phyloP scores from a whole-genome alignment of 2,329 filamentous ascomycete genomes.

The Claviceps sp. region DNA sequence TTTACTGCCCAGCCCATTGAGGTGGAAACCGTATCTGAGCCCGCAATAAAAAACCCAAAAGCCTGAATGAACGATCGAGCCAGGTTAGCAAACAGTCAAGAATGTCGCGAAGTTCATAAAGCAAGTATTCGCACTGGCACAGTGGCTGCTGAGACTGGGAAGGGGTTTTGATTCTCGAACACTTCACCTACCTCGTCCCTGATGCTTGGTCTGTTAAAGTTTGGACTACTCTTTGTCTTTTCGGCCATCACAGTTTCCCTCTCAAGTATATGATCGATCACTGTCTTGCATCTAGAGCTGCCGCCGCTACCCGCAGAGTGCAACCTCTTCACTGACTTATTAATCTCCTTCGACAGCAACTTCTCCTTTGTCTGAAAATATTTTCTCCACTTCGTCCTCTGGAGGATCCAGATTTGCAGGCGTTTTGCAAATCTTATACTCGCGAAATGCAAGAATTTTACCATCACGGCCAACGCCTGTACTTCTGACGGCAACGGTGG shows the following conservation, averaged over 20 bases:
- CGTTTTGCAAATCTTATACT: neutral
- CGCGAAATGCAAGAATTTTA: neutral
- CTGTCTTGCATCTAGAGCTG: neutral
- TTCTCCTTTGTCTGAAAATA: constrained; percentile 4
- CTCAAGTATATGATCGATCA: neutral
- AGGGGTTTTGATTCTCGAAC: neutral
- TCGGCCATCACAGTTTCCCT: constrained; percentile 10
- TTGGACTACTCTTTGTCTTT: constrained; percentile 16
- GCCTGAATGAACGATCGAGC: constrained; percentile 9
- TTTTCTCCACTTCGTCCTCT: neutral
- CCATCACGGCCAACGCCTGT: neutral
- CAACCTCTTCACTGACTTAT: neutral
- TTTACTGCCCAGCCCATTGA: constrained; percentile 1
- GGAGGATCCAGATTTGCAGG: constrained; percentile 16
- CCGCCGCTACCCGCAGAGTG: neutral
- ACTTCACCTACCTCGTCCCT: constrained; percentile 16
- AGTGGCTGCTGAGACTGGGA: neutral
- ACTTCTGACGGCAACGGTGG: neutral
- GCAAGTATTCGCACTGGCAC: too few relatives aligned
- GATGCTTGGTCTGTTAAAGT: constrained; percentile 17
- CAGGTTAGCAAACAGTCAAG: neutral
- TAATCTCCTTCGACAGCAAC: constrained; percentile 5
- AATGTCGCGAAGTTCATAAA: neutral
- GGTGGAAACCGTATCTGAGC: constrained; percentile 9
- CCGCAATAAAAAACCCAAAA: constrained; percentile 14